Conservation (phyloP, 768 basidiomycete species). For the Mycena rebaudengoi region DNA sequence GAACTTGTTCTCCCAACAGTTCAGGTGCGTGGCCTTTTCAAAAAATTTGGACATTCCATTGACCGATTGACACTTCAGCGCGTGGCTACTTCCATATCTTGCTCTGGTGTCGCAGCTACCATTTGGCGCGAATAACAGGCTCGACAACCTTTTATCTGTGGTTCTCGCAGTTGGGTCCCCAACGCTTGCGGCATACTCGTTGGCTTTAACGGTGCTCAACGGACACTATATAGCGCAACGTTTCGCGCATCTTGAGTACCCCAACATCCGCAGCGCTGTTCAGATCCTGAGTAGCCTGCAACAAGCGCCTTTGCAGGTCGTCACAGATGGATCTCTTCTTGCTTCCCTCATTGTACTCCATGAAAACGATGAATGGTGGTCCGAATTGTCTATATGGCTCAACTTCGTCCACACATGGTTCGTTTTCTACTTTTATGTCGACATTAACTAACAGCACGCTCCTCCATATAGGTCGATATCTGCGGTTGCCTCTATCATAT, state of each 20-base stretch:
- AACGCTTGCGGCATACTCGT: constrained; percentile 48
- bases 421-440: too few relatives aligned
- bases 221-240: constrained; percentile 43
- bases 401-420: constrained; percentile 50
- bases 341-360: constrained; percentile 48
- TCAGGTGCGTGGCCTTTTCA: constrained; percentile 25
- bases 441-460: too few relatives aligned
- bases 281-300: constrained; percentile 46
- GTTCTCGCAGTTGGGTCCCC: constrained; percentile 53
- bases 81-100: constrained; percentile 54
- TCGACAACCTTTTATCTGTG: constrained; percentile 45
- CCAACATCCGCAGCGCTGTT: constrained; percentile 37
- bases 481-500: constrained; percentile 46
- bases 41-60: neutral
- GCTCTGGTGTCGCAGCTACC: constrained; percentile 53
- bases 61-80: neutral
- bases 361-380: constrained; percentile 51
- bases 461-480: too few relatives aligned
- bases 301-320: constrained; percentile 46
- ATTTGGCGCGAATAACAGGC: constrained; percentile 43
- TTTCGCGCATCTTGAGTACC: constrained; percentile 32
- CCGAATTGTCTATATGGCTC: constrained; percentile 36
- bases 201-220: constrained; percentile 33
- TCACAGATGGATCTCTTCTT: constrained; percentile 33
- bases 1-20: constrained; percentile 42